phyloP scores from a whole-genome alignment of 371 early-diverging fungal genomes.

The Mucor sp. region DNA sequence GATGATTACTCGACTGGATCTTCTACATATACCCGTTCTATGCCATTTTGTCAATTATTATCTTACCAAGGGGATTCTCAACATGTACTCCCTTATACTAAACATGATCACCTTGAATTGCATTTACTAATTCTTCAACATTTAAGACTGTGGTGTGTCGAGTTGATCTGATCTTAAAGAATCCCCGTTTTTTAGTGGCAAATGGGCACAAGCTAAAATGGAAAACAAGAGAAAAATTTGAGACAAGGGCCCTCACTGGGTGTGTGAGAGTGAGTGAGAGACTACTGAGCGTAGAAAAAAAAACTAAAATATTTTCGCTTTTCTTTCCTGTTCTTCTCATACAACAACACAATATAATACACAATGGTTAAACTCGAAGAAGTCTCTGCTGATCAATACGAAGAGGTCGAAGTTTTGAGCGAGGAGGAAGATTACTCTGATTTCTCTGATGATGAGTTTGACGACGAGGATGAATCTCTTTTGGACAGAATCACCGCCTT shows the following conservation, averaged over 20 bases:
- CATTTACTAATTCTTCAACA: too few species aligned
- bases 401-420: conserved; percentile 42
- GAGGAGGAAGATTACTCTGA: conserved; percentile 61
- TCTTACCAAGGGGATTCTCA: too few species aligned
- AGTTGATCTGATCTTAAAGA: conserved; percentile 2
- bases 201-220: conserved; percentile 1
- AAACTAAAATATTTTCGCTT: conserved; percentile 9
- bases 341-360: not conserved
- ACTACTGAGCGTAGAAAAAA: not conserved
- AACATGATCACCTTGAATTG: too few species aligned
- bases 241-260: conserved; percentile 20
- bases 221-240: conserved; percentile 6
- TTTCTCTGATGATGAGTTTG: conserved; percentile 59
- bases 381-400: conserved; percentile 52
- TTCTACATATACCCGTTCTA: too few species aligned
- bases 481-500: conserved; percentile 75
- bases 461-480: conserved; percentile 62
- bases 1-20: too few species aligned
- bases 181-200: not conserved
- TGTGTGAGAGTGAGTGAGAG: too few species aligned
- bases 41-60: too few species aligned
- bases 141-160: not conserved
- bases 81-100: too few species aligned
- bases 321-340: conserved; percentile 13
- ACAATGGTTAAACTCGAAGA: conserved; percentile 60